Conservation (phyloP, 768 basidiomycete species). For the Infundibulicybe gibba region DNA sequence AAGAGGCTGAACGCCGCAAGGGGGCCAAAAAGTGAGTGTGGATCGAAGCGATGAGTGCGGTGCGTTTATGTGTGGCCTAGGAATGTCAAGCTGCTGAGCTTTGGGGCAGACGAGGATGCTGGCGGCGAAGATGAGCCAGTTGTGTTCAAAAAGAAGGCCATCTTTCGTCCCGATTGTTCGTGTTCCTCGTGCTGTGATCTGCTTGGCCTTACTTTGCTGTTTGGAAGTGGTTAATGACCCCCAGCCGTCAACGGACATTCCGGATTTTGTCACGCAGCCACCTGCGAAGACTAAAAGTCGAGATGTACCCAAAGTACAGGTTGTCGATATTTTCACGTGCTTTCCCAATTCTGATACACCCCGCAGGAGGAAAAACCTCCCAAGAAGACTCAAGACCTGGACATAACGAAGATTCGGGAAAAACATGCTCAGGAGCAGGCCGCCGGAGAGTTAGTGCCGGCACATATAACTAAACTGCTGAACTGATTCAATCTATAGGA, state of each 20-base stretch:
- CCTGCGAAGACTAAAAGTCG: slow-evolving; percentile 9
- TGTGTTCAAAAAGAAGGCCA: slow-evolving; percentile 72
- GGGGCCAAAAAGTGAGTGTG: slow-evolving; percentile 82
- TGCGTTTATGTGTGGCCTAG: slow-evolving; percentile 31
- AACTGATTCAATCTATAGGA: slow-evolving; percentile 29
- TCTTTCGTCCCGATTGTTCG: slow-evolving; percentile 83
- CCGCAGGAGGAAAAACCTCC: slow-evolving; percentile 22
- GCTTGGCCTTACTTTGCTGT: slow-evolving; percentile 2
- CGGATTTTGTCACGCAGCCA: slow-evolving; percentile 35
- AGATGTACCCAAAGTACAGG: neutral
- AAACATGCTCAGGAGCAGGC: slow-evolving; percentile 71
- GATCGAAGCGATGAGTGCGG: neutral
- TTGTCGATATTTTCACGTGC: slow-evolving; percentile 3
- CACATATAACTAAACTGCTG: neutral
- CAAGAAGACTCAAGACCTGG: slow-evolving; percentile 38
- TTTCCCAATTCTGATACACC: neutral
- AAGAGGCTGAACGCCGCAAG: slow-evolving; percentile 65
- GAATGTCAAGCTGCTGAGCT: slow-evolving; percentile 87
- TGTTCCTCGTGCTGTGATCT: slow-evolving; percentile 7
- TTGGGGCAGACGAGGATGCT: slow-evolving; percentile 73
- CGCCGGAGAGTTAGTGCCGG: slow-evolving; percentile 47
- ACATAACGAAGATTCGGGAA: slow-evolving; percentile 71
- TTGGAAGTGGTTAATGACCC: slow-evolving; percentile 34
- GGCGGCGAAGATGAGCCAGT: slow-evolving; percentile 54
- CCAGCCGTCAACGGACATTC: slow-evolving; percentile 23